A percentile compares a stretch with the other conserved stretches of the same genome.
phyloP scores from a whole-genome alignment of 2,329 filamentous ascomycete genomes.

The Cordyceps fumosorosea region DNA sequence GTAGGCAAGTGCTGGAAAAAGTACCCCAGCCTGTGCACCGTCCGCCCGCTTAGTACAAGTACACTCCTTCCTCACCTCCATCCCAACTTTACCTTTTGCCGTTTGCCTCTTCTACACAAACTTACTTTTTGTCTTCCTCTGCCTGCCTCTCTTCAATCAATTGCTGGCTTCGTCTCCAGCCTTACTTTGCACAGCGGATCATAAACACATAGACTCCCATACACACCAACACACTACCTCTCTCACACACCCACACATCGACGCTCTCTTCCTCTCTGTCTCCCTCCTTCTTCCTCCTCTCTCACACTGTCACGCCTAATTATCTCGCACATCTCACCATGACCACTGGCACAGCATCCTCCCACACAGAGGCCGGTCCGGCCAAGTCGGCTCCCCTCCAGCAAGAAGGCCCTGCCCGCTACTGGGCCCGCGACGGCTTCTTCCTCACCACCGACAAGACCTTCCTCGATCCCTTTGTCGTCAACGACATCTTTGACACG shows the following conservation, averaged over 20 bases:
- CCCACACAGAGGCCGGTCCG: constrained; percentile 1
- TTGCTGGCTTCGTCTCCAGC: neutral
- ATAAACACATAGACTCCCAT: neutral
- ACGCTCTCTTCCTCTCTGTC: too few species aligned
- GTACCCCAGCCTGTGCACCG: constrained; percentile 1
- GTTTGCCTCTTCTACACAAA: neutral
- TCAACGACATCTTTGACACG: constrained; percentile 49
- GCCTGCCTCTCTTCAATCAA: neutral
- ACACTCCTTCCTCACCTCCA: neutral
- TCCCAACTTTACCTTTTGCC: neutral
- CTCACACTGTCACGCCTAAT: neutral
- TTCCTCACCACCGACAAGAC: constrained; percentile 54
- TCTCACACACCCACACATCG: neutral
- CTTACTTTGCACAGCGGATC: neutral
- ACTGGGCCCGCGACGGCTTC: constrained; percentile 49
- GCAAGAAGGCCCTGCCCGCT: constrained; percentile 29
- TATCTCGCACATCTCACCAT: neutral
- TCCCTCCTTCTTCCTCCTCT: neutral
- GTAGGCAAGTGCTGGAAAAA: neutral
- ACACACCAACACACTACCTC: neutral
- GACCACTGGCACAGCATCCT: constrained; percentile 6
- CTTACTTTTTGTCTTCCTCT: neutral
- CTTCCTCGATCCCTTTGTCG: constrained; percentile 45
- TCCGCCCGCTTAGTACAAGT: constrained; percentile 4
- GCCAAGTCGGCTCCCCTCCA: constrained; percentile 13